Evolutionary conservation across 306 rosid genomes (phyloP), one percentile per base, ranked within the genome.

Genomic region (Citrullus mucosospermus): DNA sequence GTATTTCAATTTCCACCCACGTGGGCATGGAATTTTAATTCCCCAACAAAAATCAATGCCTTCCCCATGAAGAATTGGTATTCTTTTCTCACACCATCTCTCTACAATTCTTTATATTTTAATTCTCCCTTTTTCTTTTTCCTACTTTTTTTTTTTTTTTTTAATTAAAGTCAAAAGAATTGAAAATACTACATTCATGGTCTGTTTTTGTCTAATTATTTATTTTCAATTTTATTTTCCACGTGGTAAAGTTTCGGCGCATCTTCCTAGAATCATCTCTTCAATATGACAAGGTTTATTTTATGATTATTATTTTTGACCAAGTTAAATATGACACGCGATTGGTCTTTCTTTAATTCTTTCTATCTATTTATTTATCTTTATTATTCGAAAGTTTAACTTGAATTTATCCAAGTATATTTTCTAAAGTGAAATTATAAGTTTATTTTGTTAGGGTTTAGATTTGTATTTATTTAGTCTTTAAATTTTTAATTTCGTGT

Each of bases 21-120:
- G 65, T 69, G 79, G 57, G 83, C 48, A 43, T 78, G 57, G 13
- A 61, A 61, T 77, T 77, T 81, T 78, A 81, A 83, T 77, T 83
- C 80, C 81, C 87, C 80, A 63, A 76, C 28, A 22, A 22, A 20
- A 8, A 66, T 79, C 66, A 75, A 68, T 63, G 58, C n/a, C 78
- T 79, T 28, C 50, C 1, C 28, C 58, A 75, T 3, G 60, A 74
- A 78, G 59, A 41, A 1, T 38, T 11, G 57, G 46, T 51, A 16
- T 75, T 63, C 41, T 57, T 57, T 57, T 57, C 62, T 30, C 62
- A 57, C 13, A 20, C n/a, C 8, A 55, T 18, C 4, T 18, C n/a
- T 55, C 9, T 8, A 59, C 4, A 73, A 25, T 39, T 77, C 28
- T 48, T 58, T 55, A 60, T 30, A 15, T 63, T 63, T 15, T 16